phyloP scores from a whole-genome alignment of 2,329 filamentous ascomycete genomes.

The Leptoxyphium fumago region DNA sequence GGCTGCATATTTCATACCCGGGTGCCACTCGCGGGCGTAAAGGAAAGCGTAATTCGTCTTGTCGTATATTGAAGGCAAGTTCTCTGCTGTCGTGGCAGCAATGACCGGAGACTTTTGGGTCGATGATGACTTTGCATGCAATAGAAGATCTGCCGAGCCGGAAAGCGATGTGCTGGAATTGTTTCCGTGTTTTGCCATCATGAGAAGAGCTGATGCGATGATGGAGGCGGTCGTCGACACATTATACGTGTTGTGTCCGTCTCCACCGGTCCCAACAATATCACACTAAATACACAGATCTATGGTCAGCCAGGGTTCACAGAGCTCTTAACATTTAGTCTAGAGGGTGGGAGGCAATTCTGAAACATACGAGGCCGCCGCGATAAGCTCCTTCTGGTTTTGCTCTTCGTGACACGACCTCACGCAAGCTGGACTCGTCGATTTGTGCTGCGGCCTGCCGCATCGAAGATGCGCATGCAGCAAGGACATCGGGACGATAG shows the following conservation, averaged over 20 bases:
- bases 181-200: conserved; percentile 92
- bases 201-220: conserved; percentile 67
- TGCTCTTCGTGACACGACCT: conserved; percentile 46
- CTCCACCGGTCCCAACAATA: conserved; percentile 93
- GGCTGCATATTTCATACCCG: conserved; percentile 81
- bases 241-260: conserved; percentile 96
- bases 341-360: no score
- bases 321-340: no score
- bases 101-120: conserved; percentile 57
- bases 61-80: conserved; percentile 58
- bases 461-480: conserved; percentile 74
- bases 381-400: conserved; percentile 56
- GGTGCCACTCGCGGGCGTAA: conserved; percentile 91
- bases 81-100: conserved; percentile 54
- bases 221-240: conserved; percentile 93
- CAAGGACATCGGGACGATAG: conserved; percentile 69
- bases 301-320: conserved; percentile 3
- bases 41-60: conserved; percentile 86
- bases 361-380: conserved; percentile 60
- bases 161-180: conserved; percentile 89
- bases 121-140: conserved; percentile 40
- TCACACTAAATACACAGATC: conserved; percentile 44
- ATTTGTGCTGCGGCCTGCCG: conserved; percentile 60
- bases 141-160: conserved; percentile 82
- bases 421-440: conserved; percentile 46